A percentile compares a stretch with the other conserved stretches of the same genome.
These are phyloP conservation scores for Rhododendron simsii DNA, from an alignment of 148 eudicot genomes.

Conservation along the genomic window DNA sequence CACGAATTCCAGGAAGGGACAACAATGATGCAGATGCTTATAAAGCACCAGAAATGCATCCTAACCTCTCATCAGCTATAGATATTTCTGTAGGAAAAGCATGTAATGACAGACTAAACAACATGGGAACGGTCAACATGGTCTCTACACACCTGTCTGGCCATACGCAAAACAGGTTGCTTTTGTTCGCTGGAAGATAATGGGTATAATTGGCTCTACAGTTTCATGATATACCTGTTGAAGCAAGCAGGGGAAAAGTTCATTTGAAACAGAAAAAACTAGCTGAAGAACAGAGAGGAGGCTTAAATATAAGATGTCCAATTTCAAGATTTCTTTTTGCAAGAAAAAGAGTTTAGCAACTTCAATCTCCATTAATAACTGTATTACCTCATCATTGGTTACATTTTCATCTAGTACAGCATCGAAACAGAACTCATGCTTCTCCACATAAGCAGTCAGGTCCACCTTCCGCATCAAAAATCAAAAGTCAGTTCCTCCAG, in stretches of 20 bases:
- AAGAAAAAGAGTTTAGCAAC: not conserved
- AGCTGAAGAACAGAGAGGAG: not conserved
- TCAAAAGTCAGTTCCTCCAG: slow-evolving; percentile 17
- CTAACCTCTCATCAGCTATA: not conserved
- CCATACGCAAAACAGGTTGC: slow-evolving; percentile 99
- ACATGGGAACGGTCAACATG: slow-evolving; percentile 8
- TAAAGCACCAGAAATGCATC: not conserved
- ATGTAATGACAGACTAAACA: not conserved
- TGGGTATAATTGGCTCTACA: slow-evolving; percentile 89
- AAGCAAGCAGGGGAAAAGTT: slow-evolving; percentile 5
- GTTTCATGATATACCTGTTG: slow-evolving; percentile 80
- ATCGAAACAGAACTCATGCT: slow-evolving; percentile 97
- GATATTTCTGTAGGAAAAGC: slow-evolving; percentile 1
- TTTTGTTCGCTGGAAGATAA: slow-evolving; percentile 84
- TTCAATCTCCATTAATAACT: not conserved
- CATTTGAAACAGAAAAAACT: not conserved
- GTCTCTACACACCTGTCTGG: slow-evolving; percentile 69
- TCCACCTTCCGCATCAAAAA: slow-evolving; percentile 58
- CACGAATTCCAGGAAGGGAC: not conserved
- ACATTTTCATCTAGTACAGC: slow-evolving; percentile 90
- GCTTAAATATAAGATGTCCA: not conserved
- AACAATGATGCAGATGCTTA: not conserved
- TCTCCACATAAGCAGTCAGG: slow-evolving; percentile 97
- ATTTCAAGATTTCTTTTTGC: slow-evolving; percentile 2
- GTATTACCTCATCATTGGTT: slow-evolving; percentile 79